Evolutionary conservation across 2,329 filamentous ascomycete species (phyloP).

Genomic region (Aureobasidium mangrovei): DNA sequence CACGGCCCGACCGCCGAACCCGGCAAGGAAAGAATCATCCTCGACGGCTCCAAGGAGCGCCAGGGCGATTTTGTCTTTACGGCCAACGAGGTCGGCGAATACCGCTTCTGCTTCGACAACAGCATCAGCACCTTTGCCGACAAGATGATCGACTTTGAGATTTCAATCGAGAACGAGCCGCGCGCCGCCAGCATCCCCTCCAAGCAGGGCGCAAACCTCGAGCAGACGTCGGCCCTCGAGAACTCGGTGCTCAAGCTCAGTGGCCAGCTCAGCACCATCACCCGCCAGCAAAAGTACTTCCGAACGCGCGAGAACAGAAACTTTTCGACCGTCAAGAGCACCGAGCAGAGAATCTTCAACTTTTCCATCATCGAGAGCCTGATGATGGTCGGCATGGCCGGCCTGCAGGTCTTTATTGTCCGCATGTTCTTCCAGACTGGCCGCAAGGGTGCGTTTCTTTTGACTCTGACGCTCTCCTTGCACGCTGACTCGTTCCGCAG

Average conservation of each 20-base stretch:
- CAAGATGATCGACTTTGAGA: slow-evolving; percentile 97
- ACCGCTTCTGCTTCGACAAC: slow-evolving; percentile 97
- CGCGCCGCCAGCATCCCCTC: slow-evolving; percentile 68
- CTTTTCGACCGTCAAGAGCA: slow-evolving; percentile 95
- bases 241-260: slow-evolving; percentile 95
- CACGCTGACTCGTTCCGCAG: neutral
- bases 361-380: slow-evolving; percentile 88
- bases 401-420: slow-evolving; percentile 92
- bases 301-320: slow-evolving; percentile 97
- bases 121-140: slow-evolving; percentile 95
- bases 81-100: slow-evolving; percentile 77
- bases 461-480: neutral
- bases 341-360: slow-evolving; percentile 91
- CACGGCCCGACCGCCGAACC: slow-evolving; percentile 55
- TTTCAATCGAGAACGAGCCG: slow-evolving; percentile 86
- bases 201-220: slow-evolving; percentile 78
- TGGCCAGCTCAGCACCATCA: slow-evolving; percentile 85
- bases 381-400: slow-evolving; percentile 92
- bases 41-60: slow-evolving; percentile 82
- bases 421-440: slow-evolving; percentile 95
- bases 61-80: slow-evolving; percentile 98
- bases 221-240: slow-evolving; percentile 81
- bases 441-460: slow-evolving; percentile 47
- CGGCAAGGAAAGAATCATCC: slow-evolving; percentile 57
- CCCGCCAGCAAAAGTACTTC: slow-evolving; percentile 98